Conservation (phyloP, 2,329 filamentous ascomycete species). For the Chaetoscypha palmicola region DNA sequence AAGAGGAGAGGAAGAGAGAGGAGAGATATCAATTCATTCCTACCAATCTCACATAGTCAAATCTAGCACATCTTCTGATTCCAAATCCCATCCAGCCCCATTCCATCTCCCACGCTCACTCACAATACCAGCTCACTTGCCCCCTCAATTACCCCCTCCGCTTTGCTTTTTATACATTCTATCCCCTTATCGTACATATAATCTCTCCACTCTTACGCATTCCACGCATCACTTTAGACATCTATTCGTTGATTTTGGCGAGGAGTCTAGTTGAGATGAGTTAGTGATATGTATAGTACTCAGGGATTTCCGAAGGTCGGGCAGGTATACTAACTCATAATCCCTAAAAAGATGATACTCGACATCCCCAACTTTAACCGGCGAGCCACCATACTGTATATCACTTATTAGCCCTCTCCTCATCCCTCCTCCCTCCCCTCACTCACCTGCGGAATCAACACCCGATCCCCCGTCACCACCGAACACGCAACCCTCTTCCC, state of each 20-base stretch:
- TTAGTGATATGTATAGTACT: neutral
- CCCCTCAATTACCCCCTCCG: too few species aligned
- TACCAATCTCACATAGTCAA: too few species aligned
- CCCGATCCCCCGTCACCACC: slow-evolving; percentile 78
- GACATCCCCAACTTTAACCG: slow-evolving; percentile 95
- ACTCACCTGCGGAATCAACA: slow-evolving; percentile 88
- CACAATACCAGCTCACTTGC: too few species aligned
- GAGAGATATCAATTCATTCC: too few species aligned
- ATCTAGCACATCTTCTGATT: too few species aligned
- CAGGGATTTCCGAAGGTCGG: too few species aligned
- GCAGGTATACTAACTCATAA: slow-evolving; percentile 70
- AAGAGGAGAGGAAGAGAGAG: too few species aligned
- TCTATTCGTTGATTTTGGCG: slow-evolving; percentile 32
- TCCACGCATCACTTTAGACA: neutral
- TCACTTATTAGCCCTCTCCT: slow-evolving; percentile 23
- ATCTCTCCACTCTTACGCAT: neutral
- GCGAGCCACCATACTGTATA: slow-evolving; percentile 77
- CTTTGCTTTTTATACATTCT: neutral
- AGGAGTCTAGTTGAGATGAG: slow-evolving; percentile 64
- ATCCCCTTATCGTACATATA: neutral
- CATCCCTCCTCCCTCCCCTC: slow-evolving; percentile 4
- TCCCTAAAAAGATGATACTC: slow-evolving; percentile 96
- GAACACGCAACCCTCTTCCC: slow-evolving; percentile 83
- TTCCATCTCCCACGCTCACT: too few species aligned
- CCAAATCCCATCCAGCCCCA: too few species aligned